phyloP scores from a whole-genome alignment of 306 rosid species.

The Bauhinia variegata region DNA sequence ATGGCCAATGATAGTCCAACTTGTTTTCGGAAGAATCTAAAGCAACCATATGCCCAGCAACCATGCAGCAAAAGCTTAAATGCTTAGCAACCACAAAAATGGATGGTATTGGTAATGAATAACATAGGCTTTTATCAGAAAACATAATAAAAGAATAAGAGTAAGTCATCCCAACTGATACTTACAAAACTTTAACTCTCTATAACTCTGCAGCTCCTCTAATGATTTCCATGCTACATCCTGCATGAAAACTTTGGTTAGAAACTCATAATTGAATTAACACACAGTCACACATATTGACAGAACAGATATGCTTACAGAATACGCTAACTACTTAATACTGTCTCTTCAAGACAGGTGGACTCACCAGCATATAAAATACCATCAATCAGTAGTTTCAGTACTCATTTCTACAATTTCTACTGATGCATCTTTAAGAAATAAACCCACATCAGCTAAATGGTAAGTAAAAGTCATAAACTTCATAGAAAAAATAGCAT shows the following conservation, averaged over 20 bases:
- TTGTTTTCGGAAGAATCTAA: not conserved
- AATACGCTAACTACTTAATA: no score
- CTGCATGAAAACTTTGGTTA: conserved; percentile 44
- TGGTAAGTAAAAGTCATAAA: conserved; percentile 1
- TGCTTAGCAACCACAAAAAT: no score
- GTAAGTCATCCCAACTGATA: not conserved
- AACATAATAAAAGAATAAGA: not conserved
- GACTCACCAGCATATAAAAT: no score
- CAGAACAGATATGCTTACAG: no score
- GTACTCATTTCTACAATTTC: no score
- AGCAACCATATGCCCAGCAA: not conserved
- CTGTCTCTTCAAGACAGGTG: no score
- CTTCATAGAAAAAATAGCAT: not conserved
- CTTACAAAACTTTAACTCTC: conserved; percentile 46
- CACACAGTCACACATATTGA: no score
- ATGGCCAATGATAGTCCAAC: not conserved
- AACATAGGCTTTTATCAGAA: no score
- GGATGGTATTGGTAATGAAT: no score
- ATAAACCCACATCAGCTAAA: not conserved
- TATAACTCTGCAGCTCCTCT: conserved; percentile 37
- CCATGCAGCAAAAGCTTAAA: not conserved
- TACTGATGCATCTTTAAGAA: no score
- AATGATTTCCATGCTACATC: conserved; percentile 50
- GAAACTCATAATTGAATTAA: conserved; percentile 4
- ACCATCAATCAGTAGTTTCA: no score